Conservation (phyloP, 148 eudicot genomes). For the Oxyria digyna region DNA sequence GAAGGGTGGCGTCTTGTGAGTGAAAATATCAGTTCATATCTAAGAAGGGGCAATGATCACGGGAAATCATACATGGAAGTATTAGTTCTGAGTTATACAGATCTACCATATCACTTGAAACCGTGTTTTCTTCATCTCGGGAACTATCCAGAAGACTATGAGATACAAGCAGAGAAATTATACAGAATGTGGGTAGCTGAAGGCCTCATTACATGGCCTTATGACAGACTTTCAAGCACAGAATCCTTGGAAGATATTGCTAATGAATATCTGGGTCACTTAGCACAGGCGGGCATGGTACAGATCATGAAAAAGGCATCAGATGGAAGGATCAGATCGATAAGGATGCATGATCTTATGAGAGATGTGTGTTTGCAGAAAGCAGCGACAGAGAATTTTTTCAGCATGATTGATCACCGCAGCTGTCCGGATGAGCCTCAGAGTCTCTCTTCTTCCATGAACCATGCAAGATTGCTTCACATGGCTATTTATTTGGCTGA, state of each 20-base stretch:
- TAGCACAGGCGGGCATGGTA: conserved; percentile 30
- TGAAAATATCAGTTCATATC: background rate
- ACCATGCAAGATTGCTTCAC: background rate
- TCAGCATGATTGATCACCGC: conserved; percentile 10
- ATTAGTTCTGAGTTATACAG: background rate
- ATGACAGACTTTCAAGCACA: conserved; percentile 9
- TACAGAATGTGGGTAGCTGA: conserved; percentile 1
- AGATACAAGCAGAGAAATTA: background rate
- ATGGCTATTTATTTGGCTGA: conserved; percentile 17
- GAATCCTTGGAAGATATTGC: conserved; percentile 27
- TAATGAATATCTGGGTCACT: conserved; percentile 24
- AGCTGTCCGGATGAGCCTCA: background rate
- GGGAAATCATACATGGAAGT: background rate
- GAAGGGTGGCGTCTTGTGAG: background rate
- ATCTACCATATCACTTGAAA: background rate
- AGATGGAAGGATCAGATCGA: conserved; percentile 21
- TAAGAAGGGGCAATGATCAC: background rate
- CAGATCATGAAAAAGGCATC: conserved; percentile 23
- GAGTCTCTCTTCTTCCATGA: background rate
- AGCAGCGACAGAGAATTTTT: conserved; percentile 26
- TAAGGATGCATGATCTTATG: conserved; percentile 28
- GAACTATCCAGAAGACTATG: conserved; percentile 5
- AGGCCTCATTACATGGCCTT: conserved; percentile 18
- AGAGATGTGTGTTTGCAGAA: conserved; percentile 27
- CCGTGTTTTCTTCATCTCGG: conserved; percentile 3